Base-by-base conservation (phyloP, 2,329 filamentous ascomycete species). In the Microcyclospora pomicola region DNA sequence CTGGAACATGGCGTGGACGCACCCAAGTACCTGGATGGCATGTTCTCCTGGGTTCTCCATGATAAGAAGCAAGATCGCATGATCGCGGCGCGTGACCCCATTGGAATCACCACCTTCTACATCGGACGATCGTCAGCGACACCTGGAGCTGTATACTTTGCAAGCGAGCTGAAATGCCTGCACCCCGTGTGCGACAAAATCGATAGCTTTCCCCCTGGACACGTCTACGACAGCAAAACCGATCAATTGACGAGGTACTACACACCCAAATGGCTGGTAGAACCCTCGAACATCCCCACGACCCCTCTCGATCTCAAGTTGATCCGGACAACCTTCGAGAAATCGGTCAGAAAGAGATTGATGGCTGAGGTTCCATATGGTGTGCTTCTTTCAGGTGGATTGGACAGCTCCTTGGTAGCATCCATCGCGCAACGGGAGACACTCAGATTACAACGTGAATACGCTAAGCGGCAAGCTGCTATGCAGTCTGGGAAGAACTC, bases 361-460 rank as follows among this genome's bases (percentile, higher is more conserved):
- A 98, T 98, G 91, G 91, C 91, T 15, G 91, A 98, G 65, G 91
- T 98, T 28, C 91, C 91, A 12, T 98, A 95, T 60, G 91, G 91
- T 63, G 91, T 98, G 15, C 68, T 98, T 42, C 71, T 98, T 35
- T 98, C 91, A 37, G 91, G 91, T 55, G 91, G 91, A 52, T 72
- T 98, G 36, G 91, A 98, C 64, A 98, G 91, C 34, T 94, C 85
- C 60, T 67, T 98, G 63, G 85, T 95, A 27, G 91, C 91, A 29
- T 78, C 91, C 2, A 96, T 98, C 59, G 88, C 91, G 14, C 88
- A 96, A 66, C 76, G 91, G 41, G 91, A 96, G 66, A 94, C 84
- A 9, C 38, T 50, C 35, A 42, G 49, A 6, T 38, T 50, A 34
- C 82, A 78, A 64, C 49, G 50, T 35, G 56, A 54, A 34, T 47